Percentiles rank a stretch among this genome's conserved stretches.
These are phyloP conservation scores for Achaetomiella virescens DNA, from an alignment of 495 filamentous ascomycete genomes.

Conservation along the genomic window DNA sequence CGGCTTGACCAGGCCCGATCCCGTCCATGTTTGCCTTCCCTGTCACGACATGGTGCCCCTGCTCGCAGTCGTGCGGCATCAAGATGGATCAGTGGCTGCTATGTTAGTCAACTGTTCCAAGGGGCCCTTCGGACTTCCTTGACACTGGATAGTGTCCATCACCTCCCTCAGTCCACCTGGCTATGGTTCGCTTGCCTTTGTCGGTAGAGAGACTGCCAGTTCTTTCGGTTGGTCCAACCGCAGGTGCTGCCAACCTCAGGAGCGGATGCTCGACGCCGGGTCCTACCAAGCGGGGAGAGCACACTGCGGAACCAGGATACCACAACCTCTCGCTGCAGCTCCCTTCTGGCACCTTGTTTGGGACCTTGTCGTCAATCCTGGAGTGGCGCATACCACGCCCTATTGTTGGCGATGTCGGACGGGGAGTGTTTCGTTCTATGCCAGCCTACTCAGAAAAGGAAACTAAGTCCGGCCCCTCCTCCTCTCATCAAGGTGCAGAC, in stretches of 20 bases:
- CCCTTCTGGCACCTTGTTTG: conserved; percentile 12
- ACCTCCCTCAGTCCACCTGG: not conserved
- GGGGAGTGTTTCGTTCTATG: not conserved
- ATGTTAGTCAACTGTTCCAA: not conserved
- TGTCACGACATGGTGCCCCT: conserved; percentile 16
- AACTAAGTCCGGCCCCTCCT: not conserved
- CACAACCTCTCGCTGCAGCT: conserved; percentile 9
- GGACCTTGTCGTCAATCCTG: not conserved
- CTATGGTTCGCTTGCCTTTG: not conserved
- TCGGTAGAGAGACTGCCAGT: not conserved
- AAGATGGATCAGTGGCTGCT: not conserved
- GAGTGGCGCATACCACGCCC: not conserved
- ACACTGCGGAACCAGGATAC: conserved; percentile 7
- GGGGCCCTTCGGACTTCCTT: not conserved
- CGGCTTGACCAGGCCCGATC: conserved; percentile 11
- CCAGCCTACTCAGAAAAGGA: not conserved
- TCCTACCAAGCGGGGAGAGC: conserved; percentile 2
- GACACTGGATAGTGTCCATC: not conserved
- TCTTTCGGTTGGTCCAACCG: not conserved
- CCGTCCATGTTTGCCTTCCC: conserved; percentile 16
- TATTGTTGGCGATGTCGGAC: not conserved
- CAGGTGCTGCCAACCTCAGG: not conserved
- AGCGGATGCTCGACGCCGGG: not conserved
- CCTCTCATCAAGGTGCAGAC: not conserved
- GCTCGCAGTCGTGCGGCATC: conserved; percentile 2